A percentile compares a stretch with the other conserved stretches of the same genome.
Evolutionary conservation across 2,329 filamentous ascomycete species (phyloP).

Genomic region (Colletotrichum liriopes): DNA sequence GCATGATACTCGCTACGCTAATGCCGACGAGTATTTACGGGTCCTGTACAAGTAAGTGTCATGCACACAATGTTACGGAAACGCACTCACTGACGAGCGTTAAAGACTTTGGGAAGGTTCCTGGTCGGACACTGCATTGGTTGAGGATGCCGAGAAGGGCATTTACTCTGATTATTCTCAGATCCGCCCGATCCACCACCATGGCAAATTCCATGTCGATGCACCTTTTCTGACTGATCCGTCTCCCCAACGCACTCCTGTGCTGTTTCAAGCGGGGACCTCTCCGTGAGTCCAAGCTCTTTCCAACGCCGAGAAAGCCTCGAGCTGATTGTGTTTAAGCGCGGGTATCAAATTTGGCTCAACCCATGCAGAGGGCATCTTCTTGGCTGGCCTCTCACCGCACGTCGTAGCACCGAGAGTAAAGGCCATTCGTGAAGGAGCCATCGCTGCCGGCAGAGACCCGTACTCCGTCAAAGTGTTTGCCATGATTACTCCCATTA

Average conservation of each 20-base stretch:
- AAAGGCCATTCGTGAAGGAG: constrained; percentile 66
- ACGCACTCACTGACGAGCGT: neutral
- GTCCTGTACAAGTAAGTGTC: constrained; percentile 72
- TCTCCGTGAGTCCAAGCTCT: constrained; percentile 51
- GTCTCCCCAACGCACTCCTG: constrained; percentile 70
- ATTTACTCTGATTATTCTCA: constrained; percentile 26
- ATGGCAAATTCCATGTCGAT: constrained; percentile 30
- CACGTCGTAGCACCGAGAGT: constrained; percentile 65
- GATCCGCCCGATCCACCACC: constrained; percentile 28
- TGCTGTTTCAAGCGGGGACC: constrained; percentile 73
- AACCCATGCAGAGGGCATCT: constrained; percentile 73
- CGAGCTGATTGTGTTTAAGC: constrained; percentile 38
- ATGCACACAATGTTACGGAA: no score
- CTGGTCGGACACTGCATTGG: constrained; percentile 26
- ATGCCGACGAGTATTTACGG: constrained; percentile 74
- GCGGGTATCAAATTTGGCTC: constrained; percentile 71
- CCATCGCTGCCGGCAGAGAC: constrained; percentile 67
- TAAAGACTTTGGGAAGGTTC: constrained; percentile 31
- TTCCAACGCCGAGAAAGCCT: neutral
- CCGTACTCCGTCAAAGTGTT: constrained; percentile 71
- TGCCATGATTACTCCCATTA: constrained; percentile 64
- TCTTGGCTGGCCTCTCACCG: constrained; percentile 69
- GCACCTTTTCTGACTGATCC: constrained; percentile 54
- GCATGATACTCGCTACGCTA: constrained; percentile 73
- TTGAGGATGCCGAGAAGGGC: constrained; percentile 22